Evolutionary conservation across 768 basidiomycete genomes (phyloP).

Genomic region (Phylloporus rhodoxanthus): DNA sequence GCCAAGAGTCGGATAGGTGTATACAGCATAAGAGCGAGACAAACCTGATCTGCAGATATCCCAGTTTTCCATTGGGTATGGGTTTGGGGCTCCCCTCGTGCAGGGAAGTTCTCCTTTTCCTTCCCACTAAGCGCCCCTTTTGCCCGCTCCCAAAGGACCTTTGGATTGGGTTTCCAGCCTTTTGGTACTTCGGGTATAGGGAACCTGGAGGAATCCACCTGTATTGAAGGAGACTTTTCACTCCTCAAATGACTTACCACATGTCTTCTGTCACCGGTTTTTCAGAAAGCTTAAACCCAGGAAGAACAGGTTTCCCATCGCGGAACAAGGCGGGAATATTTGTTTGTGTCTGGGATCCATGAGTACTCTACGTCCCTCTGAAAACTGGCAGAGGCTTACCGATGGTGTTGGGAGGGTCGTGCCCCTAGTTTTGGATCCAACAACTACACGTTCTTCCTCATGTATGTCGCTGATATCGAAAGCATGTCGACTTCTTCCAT

Average conservation of each 20-base stretch:
- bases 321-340: constrained; percentile 42
- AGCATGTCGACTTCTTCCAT: constrained; percentile 47
- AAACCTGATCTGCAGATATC: constrained; percentile 70
- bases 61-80: constrained; percentile 52
- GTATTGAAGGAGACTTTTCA: constrained; percentile 13
- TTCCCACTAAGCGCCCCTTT: constrained; percentile 26
- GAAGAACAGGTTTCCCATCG: constrained; percentile 67
- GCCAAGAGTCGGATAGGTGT: constrained; percentile 4
- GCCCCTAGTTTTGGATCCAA: constrained; percentile 29
- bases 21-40: constrained; percentile 15
- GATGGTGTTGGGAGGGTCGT: not conserved
- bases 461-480: constrained; percentile 62
- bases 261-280: constrained; percentile 63
- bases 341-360: constrained; percentile 18
- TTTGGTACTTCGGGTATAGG: constrained; percentile 74
- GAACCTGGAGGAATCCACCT: constrained; percentile 50
- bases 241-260: constrained; percentile 43
- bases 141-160: constrained; percentile 59
- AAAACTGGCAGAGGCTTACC: constrained; percentile 6
- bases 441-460: constrained; percentile 51
- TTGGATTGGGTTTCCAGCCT: constrained; percentile 84
- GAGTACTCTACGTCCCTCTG: not conserved
- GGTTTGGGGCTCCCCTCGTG: constrained; percentile 24
- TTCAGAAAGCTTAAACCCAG: constrained; percentile 69
- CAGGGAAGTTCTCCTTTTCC: constrained; percentile 42